phyloP scores from a whole-genome alignment of 140 eudicot genomes.

The Flaveria floridana region DNA sequence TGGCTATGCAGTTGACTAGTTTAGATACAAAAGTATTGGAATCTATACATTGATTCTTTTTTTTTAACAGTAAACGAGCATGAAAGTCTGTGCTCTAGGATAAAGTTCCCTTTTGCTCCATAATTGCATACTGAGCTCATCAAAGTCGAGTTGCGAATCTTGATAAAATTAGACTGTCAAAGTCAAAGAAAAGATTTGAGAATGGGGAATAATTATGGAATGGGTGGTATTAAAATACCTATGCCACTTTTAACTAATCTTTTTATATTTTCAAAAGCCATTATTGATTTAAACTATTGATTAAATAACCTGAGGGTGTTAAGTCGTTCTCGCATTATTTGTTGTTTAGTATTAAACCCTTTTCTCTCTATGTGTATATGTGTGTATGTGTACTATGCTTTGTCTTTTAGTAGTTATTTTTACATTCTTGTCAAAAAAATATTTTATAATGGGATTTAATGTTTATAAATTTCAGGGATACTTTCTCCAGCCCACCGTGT shows the following conservation, averaged over 20 bases:
- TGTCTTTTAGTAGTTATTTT: slow-evolving; percentile 5
- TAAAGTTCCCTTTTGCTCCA: background rate
- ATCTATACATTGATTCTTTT: too few relatives aligned
- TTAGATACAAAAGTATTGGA: too few relatives aligned
- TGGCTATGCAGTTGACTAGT: too few relatives aligned
- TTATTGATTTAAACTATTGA: slow-evolving; percentile 6
- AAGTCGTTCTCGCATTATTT: background rate
- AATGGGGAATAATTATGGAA: background rate
- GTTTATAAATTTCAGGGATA: slow-evolving; percentile 64
- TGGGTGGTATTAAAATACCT: background rate
- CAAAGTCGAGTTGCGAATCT: background rate
- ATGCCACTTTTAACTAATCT: background rate
- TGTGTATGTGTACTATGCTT: slow-evolving; percentile 9
- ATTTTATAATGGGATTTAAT: slow-evolving; percentile 12
- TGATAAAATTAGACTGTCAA: background rate
- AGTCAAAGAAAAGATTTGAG: background rate
- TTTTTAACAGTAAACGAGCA: background rate
- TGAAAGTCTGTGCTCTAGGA: background rate
- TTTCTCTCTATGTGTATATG: background rate
- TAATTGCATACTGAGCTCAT: background rate
- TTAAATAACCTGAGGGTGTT: background rate
- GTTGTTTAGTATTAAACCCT: background rate
- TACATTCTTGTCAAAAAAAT: slow-evolving; percentile 15
- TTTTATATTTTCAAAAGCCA: background rate
- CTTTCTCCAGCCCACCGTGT: slow-evolving; percentile 91